Evolutionary conservation across 2,329 filamentous ascomycete genomes (phyloP).

Genomic region (Hymenoscyphus fraxineus): DNA sequence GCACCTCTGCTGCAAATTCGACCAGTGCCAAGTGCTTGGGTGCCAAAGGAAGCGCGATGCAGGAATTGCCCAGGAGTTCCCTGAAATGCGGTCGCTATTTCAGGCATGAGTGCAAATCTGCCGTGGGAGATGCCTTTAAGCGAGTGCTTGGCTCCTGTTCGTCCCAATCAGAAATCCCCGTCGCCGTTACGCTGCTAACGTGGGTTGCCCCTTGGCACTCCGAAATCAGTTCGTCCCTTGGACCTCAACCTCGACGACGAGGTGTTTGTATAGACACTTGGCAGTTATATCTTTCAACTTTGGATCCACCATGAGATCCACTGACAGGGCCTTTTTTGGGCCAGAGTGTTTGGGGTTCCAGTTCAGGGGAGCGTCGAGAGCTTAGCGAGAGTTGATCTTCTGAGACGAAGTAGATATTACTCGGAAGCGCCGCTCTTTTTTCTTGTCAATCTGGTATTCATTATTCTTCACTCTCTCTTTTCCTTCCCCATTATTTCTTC

Average conservation of each 20-base stretch:
- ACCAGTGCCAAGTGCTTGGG: not conserved
- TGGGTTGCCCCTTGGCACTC: constrained; percentile 21
- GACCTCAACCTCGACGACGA: constrained; percentile 11
- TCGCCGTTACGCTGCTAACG: constrained; percentile 8
- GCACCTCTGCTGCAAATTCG: not conserved
- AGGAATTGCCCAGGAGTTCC: constrained; percentile 2
- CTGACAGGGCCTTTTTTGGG: constrained; percentile 10
- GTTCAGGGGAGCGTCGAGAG: constrained; percentile 5
- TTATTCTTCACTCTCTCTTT: not conserved
- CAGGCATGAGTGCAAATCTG: constrained; percentile 7
- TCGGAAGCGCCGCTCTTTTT: not conserved
- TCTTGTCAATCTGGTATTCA: not conserved
- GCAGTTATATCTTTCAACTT: constrained; percentile 16
- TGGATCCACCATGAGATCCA: constrained; percentile 15
- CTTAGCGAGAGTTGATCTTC: not conserved
- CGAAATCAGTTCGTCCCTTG: constrained; percentile 12
- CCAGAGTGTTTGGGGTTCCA: constrained; percentile 17
- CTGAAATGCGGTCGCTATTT: constrained; percentile 6
- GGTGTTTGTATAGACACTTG: constrained; percentile 19
- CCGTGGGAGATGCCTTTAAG: constrained; percentile 7
- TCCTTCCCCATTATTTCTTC: not conserved
- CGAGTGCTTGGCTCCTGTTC: constrained; percentile 11
- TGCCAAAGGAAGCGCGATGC: not conserved
- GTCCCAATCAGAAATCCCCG: constrained; percentile 17
- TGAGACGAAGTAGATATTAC: not conserved